Evolutionary conservation across 371 early-diverging fungal species (phyloP), one percentile per base, ranked within the genome.

Genomic region (Mucor sp.): DNA sequence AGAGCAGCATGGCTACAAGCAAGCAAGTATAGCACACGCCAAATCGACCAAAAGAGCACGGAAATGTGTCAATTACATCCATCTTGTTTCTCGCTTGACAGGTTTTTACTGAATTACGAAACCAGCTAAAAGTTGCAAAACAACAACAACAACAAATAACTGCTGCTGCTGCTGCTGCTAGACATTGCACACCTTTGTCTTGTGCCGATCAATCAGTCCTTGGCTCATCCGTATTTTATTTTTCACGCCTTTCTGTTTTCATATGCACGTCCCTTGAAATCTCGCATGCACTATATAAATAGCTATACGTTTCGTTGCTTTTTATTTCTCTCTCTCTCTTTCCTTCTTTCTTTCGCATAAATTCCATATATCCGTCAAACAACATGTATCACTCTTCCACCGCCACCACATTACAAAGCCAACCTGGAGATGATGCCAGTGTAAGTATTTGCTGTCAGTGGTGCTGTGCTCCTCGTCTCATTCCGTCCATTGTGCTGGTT

Each of bases 221-320:
- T 50, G 11, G 30, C 30, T 11, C 25, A 50, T 50, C 25, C 8
- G 8, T 50, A 50, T 21, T 23, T 48, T 48, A 21, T 21, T 48
- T 47, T 50, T 50, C 50, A 50, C 50, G 3, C 50, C 50, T 50
- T 25, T 50, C 50, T 50, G 50, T 25, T 50, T 50, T 50, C 50
- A 50, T 50, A 50, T 50, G 50, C 50, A 50, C 50, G 50, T 50
- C 50, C 50, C 50, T 50, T 50, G 50, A 50, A 50, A 50, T 50
- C 9, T 50, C 9, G 7, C 7, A 9, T 19, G 23, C 23, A 50
- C 23, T 23, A 50, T 47, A 47, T 50, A 50, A 50, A 50, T 50
- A 50, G 50, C 25, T 25, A 3, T 50, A 25, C 25, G 23, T 50
- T 25, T 19, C 3, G 23, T 12, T 23, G 19, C 19, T 53, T 23